Evolutionary conservation across 2,329 filamentous ascomycete species (phyloP).

Genomic region (Aspergillus fructus): DNA sequence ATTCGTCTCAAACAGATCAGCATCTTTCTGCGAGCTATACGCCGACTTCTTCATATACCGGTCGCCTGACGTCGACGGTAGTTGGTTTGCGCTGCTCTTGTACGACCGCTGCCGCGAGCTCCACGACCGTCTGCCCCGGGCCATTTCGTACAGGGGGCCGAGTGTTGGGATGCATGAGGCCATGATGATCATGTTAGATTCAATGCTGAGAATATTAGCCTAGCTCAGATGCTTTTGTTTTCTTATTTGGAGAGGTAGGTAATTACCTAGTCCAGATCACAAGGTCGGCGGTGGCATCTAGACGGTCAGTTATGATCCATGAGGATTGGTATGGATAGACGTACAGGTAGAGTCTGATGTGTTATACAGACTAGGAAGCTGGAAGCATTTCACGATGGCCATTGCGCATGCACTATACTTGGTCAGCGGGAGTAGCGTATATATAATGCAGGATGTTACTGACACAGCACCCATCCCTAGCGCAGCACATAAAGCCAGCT

Average conservation of each 20-base stretch:
- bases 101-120: slow-evolving; percentile 12
- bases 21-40: background rate
- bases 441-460: background rate
- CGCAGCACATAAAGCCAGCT: slow-evolving; percentile 27
- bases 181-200: slow-evolving; percentile 35
- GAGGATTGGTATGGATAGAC: background rate
- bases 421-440: background rate
- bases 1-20: background rate
- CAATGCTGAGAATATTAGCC: slow-evolving; percentile 20
- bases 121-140: slow-evolving; percentile 17
- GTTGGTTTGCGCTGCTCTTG: slow-evolving; percentile 12
- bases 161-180: slow-evolving; percentile 38
- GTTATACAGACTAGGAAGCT: slow-evolving; percentile 27
- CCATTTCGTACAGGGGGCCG: slow-evolving; percentile 29
- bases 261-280: slow-evolving; percentile 47
- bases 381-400: slow-evolving; percentile 35
- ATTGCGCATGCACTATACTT: slow-evolving; percentile 30
- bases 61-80: background rate
- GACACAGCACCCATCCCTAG: slow-evolving; percentile 32
- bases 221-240: no score
- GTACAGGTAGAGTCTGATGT: slow-evolving; percentile 31
- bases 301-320: background rate
- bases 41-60: background rate
- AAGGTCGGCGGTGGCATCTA: slow-evolving; percentile 43
- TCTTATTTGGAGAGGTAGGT: no score